Base-by-base conservation (phyloP, 768 basidiomycete genomes). In the Lentinula detonsa region DNA sequence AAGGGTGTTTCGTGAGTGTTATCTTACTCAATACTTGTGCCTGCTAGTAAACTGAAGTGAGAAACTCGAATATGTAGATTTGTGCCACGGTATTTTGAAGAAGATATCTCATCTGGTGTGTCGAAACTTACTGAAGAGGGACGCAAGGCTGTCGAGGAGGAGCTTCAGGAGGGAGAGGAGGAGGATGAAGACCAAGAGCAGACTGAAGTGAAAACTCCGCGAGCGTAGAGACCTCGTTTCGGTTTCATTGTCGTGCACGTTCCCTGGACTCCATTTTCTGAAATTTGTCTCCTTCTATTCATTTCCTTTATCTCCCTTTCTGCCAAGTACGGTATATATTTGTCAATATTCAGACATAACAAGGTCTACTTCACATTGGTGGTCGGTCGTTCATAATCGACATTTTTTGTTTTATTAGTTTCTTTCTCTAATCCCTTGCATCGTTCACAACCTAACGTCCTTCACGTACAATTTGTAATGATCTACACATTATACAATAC, bases 81-180 rank as follows among this genome's bases (percentile, higher is more conserved):
- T 71, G 76, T 84, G 57, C 86, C 95, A 31, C 69, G 70, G 40
- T 93, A 87, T 73, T 96, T 98, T 67, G 88, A 88, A 68, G 75
- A 80, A 58, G 85, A 89, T 57, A 76, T 86, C 57, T 78, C 77
- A 37, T 78, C 80, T 10, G 95, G 95, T 11, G 78, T 82, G 60
- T 85, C 93, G 1, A 69, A 63, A 16, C 78, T 98, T 18, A 92
- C 91, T 0, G 78, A 74, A 0, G 88, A 81, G 46, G 95, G 95
- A 5, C 71, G 74, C 59, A 76, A 80, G 65, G 91, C 90, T 1
- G 74, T 97, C 13, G 82, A 91, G 70, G 87, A 90, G 62, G 92
- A 95, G 68, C 67, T 90, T 7, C 72, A 73, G 45, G 80, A 81
- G 64, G 33, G 9, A 4, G 57, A 59, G 33, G 40, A 18, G 15